Conservation (phyloP, 164 flowering plant species). For the Vitis amurensis region DNA sequence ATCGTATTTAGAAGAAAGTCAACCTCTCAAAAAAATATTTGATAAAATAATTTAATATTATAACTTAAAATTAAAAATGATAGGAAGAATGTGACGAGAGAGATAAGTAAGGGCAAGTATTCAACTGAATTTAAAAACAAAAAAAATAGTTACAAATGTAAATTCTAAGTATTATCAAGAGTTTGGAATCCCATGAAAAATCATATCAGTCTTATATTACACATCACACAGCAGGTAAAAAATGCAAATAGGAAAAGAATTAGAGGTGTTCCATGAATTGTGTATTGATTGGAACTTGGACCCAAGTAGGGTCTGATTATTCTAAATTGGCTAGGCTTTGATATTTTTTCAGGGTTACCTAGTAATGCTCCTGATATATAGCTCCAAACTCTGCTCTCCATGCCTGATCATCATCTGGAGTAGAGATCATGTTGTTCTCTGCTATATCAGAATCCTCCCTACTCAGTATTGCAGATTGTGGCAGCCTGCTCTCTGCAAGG, state of each 20-base stretch:
- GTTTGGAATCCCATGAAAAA: no score
- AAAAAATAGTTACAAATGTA: no score
- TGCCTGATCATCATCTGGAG: slow-evolving; percentile 70
- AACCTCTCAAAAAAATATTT: no score
- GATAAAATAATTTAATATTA: no score
- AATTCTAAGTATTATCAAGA: no score
- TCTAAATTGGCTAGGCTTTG: no score
- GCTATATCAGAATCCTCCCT: slow-evolving; percentile 41
- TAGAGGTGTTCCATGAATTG: neutral
- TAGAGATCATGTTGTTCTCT: slow-evolving; percentile 9
- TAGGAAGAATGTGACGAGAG: neutral
- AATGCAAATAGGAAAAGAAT: neutral
- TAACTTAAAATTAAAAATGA: no score
- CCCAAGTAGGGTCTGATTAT: slow-evolving; percentile 33
- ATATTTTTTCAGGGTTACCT: neutral
- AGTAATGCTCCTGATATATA: slow-evolving; percentile 55
- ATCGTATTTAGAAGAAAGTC: no score
- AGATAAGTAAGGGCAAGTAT: no score
- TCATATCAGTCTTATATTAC: no score
- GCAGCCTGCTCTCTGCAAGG: slow-evolving; percentile 85
- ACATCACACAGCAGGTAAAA: neutral
- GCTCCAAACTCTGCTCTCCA: slow-evolving; percentile 94
- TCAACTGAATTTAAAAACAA: neutral
- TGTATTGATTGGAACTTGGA: neutral
- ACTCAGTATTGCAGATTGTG: slow-evolving; percentile 71